Base-by-base conservation (phyloP, 441 rosid species). In the Capsella rubella region DNA sequence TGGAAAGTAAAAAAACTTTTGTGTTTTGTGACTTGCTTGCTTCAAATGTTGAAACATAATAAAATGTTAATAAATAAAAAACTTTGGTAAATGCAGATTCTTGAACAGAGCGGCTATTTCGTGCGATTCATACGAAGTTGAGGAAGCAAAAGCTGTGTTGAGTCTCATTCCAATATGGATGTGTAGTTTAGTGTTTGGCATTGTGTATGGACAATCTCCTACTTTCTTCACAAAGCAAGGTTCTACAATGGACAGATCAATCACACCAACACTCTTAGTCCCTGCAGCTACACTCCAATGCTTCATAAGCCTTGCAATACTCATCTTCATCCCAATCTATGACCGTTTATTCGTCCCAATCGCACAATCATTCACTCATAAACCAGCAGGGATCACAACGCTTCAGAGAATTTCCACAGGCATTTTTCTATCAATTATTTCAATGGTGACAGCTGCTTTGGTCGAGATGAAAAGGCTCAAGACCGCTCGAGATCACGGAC, bases 141-240 rank as follows among this genome's bases (percentile, higher is more conserved):
- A 85, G 68, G 87, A 84, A 34, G 85, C 84, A 3, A 85, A 81
- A 72, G 61, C 80, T 0, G 32, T 74, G 1, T 72, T 85, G 0
- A 60, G 78, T 69, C 85, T 84, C 15, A 63, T 69, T 55, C 89
- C 90, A 4, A 87, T 87, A 79, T 87, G 86, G 87, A 56, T 70
- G 85, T 68, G 46, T 87, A 55, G 74, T 73, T 0, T 85, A 64
- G 35, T 32, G 8, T 32, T 5, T 9, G 81, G 78, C 47, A 69
- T 82, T 47, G 75, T 79, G 4, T 64, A 6, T 46, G 79, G 82
- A 6, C 89, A 87, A 53, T 13, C 78, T 3, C 14, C 83, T 10
- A 87, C 86, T 53, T 74, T 82, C 40, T 87, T 82, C 32, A 83
- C 87, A 14, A 87, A 82, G 65, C 87, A 83, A 81, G 89, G 89